Percentiles rank a stretch among this genome's conserved stretches.
These are phyloP conservation scores for Lactarius pseudohatsudake DNA, from an alignment of 768 basidiomycete genomes.

Conservation along the genomic window DNA sequence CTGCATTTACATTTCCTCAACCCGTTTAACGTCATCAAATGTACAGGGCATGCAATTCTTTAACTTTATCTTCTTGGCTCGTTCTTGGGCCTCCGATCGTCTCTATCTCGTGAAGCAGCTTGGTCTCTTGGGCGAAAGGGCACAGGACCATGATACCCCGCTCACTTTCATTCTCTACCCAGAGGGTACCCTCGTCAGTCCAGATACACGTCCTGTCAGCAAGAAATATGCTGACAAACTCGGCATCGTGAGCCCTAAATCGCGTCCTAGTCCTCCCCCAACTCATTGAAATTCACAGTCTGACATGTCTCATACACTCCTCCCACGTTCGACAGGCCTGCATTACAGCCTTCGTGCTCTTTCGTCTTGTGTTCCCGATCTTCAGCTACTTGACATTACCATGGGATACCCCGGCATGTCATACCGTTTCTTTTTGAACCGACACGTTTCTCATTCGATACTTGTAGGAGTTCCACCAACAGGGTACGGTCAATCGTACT, in stretches of 20 bases:
- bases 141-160: constrained; percentile 66
- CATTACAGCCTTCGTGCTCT: constrained; percentile 82
- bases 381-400: constrained; percentile 89
- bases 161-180: constrained; percentile 89
- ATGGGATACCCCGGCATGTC: constrained; percentile 81
- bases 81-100: constrained; percentile 88
- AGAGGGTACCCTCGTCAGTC: constrained; percentile 92
- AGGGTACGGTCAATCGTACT: constrained; percentile 85
- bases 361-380: constrained; percentile 67
- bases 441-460: constrained; percentile 11
- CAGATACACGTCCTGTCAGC: constrained; percentile 80
- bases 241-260: constrained; percentile 66
- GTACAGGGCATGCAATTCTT: constrained; percentile 89
- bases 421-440: background rate
- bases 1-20: background rate
- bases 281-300: constrained; percentile 44
- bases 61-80: constrained; percentile 88
- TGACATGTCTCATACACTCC: constrained; percentile 76
- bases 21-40: background rate
- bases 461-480: constrained; percentile 67
- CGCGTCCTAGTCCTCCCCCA: background rate
- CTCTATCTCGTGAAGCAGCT: constrained; percentile 63
- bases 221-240: constrained; percentile 86
- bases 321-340: constrained; percentile 91
- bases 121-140: constrained; percentile 63